Evolutionary conservation across 192 early-diverging fungal genomes (phyloP).

Genomic region (Umbelopsis sp.): DNA sequence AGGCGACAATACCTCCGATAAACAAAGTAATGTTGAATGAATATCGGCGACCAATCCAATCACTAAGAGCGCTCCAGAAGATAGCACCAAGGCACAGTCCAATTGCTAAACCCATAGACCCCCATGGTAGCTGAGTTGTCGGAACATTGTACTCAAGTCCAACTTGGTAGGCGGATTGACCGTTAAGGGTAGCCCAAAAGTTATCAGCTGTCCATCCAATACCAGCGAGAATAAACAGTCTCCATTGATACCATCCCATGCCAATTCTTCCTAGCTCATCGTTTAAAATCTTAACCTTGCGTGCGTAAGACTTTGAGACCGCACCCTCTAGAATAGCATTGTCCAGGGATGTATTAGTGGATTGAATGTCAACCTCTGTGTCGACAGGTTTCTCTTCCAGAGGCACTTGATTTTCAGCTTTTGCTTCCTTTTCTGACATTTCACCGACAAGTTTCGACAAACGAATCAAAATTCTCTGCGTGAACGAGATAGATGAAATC

Average conservation of each 20-base stretch:
- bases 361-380: not conserved
- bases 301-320: not conserved
- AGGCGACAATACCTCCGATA: constrained; percentile 63
- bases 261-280: not conserved
- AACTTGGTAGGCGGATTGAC: not conserved
- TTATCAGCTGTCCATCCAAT: constrained; percentile 1
- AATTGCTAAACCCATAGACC: constrained; percentile 20
- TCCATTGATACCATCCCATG: constrained; percentile 12
- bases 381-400: not conserved
- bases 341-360: not conserved
- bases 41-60: constrained; percentile 66
- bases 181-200: not conserved
- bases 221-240: not conserved
- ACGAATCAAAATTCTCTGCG: not conserved
- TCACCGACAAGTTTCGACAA: not conserved
- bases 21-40: constrained; percentile 74
- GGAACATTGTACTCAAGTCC: not conserved
- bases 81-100: constrained; percentile 78
- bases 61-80: constrained; percentile 75
- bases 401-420: not conserved
- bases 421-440: not conserved
- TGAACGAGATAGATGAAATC: no score
- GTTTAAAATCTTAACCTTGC: not conserved
- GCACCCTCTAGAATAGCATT: not conserved
- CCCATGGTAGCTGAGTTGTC: not conserved